Percentiles rank a stretch among this genome's conserved stretches.
Conservation (phyloP, 2,329 filamentous ascomycete species). For the Chrysoporthe austroafricana region DNA sequence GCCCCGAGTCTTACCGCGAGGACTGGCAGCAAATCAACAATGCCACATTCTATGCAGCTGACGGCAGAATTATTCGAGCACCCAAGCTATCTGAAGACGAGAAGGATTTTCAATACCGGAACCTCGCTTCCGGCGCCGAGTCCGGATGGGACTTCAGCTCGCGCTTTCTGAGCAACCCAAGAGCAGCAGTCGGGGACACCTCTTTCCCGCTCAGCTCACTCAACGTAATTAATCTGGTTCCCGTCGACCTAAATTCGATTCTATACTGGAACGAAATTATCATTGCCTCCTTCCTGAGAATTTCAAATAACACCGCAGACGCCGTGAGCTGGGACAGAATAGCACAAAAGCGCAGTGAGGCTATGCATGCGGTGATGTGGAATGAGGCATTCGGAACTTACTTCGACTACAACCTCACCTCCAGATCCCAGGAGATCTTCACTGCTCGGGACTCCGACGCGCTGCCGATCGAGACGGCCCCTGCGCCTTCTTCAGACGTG, state of each 20-base stretch:
- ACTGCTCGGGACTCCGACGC: constrained; percentile 53
- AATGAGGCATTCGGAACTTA: constrained; percentile 65
- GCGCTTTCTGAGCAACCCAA: constrained; percentile 61
- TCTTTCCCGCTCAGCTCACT: constrained; percentile 69
- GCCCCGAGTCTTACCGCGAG: constrained; percentile 69
- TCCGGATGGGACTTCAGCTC: constrained; percentile 67
- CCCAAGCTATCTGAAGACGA: constrained; percentile 53
- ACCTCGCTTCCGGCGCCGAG: constrained; percentile 68
- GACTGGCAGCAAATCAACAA: constrained; percentile 71
- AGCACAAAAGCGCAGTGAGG: constrained; percentile 59
- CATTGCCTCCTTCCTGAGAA: constrained; percentile 58
- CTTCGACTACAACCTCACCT: constrained; percentile 72
- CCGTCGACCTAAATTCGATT: constrained; percentile 71
- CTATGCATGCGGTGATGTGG: constrained; percentile 68
- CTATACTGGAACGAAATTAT: constrained; percentile 67
- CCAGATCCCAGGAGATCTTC: constrained; percentile 58
- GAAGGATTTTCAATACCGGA: constrained; percentile 58
- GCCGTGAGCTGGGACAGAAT: constrained; percentile 53
- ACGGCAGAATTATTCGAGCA: constrained; percentile 61
- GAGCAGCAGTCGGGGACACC: constrained; percentile 60
- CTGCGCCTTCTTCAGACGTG: constrained; percentile 53
- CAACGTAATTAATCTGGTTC: constrained; percentile 61
- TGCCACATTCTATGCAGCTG: constrained; percentile 61
- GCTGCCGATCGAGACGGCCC: constrained; percentile 44
- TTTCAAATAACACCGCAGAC: constrained; percentile 48